Conservation (phyloP, 352 stramenopile genomes). For the Aphanomyces cochlioides region DNA sequence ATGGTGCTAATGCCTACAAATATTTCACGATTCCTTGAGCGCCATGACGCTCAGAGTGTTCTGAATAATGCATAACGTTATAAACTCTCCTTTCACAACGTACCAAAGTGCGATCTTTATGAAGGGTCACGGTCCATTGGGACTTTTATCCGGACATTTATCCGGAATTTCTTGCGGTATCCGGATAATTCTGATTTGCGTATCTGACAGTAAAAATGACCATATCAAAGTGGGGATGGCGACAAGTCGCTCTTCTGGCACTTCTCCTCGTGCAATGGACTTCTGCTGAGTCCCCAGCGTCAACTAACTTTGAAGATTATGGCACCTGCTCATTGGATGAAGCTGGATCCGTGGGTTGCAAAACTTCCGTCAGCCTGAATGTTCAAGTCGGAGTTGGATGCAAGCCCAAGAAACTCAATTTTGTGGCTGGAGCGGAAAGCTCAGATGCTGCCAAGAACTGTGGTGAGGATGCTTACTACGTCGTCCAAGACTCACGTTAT, state of each 20-base stretch:
- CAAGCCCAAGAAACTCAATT: slow-evolving; percentile 23
- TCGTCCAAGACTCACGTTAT: background rate
- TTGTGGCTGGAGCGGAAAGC: slow-evolving; percentile 8
- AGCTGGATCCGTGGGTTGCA: background rate
- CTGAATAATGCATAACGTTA: too few species aligned
- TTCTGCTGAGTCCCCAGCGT: background rate
- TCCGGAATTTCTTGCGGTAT: too few species aligned
- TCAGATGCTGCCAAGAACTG: slow-evolving; percentile 12
- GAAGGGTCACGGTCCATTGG: too few species aligned
- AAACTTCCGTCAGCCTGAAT: background rate
- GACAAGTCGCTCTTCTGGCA: background rate
- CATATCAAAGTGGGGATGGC: background rate
- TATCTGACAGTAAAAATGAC: too few species aligned
- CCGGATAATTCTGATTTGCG: too few species aligned
- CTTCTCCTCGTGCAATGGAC: background rate
- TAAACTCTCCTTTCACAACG: too few species aligned
- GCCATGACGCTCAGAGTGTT: too few species aligned
- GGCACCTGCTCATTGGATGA: slow-evolving; percentile 11
- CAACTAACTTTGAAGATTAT: background rate
- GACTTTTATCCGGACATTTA: too few species aligned
- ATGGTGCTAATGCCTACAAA: too few species aligned
- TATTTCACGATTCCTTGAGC: too few species aligned
- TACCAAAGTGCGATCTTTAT: too few species aligned
- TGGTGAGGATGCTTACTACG: slow-evolving; percentile 21
- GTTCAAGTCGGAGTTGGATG: slow-evolving; percentile 16